Evolutionary conservation across 2,329 filamentous ascomycete species (phyloP).

Genomic region (Rhynchosporium secalis): DNA sequence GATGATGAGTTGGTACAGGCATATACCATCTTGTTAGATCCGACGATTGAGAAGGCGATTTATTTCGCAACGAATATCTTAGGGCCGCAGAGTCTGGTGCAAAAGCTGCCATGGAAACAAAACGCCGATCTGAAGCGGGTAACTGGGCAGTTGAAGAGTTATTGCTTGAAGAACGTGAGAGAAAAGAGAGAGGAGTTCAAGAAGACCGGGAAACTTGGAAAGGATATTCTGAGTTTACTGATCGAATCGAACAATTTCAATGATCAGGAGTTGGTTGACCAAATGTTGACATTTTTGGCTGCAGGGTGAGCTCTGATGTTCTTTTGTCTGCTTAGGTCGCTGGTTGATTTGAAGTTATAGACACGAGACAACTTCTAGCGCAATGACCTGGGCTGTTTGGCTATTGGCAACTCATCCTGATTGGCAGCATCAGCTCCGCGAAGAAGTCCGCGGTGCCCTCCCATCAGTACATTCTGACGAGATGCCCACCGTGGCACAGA

Average conservation of each 20-base stretch:
- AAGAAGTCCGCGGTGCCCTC: conserved; percentile 53
- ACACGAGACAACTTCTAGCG: conserved; percentile 75
- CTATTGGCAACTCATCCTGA: conserved; percentile 59
- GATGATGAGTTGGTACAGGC: conserved; percentile 57
- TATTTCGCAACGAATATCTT: conserved; percentile 60
- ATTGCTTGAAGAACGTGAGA: conserved; percentile 63
- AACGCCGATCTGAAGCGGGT: conserved; percentile 61
- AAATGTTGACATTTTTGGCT: conserved; percentile 84
- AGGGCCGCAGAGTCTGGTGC: conserved; percentile 60
- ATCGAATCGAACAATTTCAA: conserved; percentile 72
- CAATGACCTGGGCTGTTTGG: conserved; percentile 70
- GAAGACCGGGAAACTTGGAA: conserved; percentile 49
- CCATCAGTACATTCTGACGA: conserved; percentile 38
- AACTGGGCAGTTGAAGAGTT: conserved; percentile 58
- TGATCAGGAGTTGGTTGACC: conserved; percentile 76
- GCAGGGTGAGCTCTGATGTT: conserved; percentile 52
- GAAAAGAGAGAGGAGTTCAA: conserved; percentile 61
- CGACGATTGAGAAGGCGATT: conserved; percentile 51
- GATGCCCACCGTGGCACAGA: conserved; percentile 42
- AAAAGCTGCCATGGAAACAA: conserved; percentile 63
- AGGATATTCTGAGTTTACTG: conserved; percentile 78
- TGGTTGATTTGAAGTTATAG: conserved; percentile 34
- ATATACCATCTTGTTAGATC: conserved; percentile 57
- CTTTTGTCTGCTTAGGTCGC: neutral
- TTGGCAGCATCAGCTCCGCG: conserved; percentile 58